Conservation (phyloP, 1,284 basidiomycete genomes). For the Malassezia brasiliensis region DNA sequence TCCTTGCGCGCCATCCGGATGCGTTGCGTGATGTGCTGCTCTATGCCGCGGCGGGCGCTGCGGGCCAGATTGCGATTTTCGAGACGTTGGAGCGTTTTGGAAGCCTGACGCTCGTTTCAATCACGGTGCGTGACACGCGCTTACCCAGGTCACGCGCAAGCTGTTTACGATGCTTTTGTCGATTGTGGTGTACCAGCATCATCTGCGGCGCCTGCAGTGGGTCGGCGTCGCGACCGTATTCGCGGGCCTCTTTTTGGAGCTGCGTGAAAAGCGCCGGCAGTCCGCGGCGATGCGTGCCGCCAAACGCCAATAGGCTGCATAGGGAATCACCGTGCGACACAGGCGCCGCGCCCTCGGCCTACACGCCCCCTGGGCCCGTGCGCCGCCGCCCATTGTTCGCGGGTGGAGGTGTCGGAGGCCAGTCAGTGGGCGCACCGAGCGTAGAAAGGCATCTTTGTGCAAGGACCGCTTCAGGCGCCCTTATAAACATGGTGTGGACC, state of each 20-base stretch:
- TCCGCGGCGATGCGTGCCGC: neutral
- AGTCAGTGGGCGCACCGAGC: neutral
- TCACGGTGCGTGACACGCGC: constrained; percentile 32
- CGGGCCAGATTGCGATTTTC: constrained; percentile 95
- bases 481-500: neutral
- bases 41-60: constrained; percentile 79
- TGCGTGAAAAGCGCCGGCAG: constrained; percentile 52
- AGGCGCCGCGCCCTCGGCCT: no score
- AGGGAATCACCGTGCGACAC: no score
- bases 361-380: constrained; percentile 1
- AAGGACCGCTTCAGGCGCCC: neutral
- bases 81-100: constrained; percentile 95
- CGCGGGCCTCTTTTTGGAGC: constrained; percentile 83
- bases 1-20: constrained; percentile 68
- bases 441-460: constrained; percentile 1
- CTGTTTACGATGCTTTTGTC: constrained; percentile 96
- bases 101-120: constrained; percentile 60
- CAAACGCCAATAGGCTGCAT: neutral
- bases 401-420: constrained; percentile 6
- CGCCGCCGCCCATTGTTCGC: neutral
- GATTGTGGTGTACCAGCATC: constrained; percentile 83
- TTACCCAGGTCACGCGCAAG: constrained; percentile 66
- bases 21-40: constrained; percentile 68
- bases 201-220: constrained; percentile 78
- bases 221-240: constrained; percentile 80